Conservation (phyloP, 192 early-diverging fungal species). For the Pecoramyces ruminantium region DNA sequence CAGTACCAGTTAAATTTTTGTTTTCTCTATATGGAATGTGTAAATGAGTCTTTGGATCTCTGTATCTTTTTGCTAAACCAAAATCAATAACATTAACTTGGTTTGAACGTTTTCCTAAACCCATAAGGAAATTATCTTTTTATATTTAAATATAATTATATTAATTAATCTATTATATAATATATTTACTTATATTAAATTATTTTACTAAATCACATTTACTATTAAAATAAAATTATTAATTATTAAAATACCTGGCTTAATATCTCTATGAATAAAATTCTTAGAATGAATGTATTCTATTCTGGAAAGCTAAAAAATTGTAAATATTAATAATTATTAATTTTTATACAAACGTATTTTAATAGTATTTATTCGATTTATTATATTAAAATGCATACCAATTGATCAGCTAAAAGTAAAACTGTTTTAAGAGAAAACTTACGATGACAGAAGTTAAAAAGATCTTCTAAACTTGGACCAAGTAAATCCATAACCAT, state of each 20-base stretch:
- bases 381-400: conserved; percentile 17
- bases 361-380: too few species aligned
- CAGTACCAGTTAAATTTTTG: conserved; percentile 84
- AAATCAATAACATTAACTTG: conserved; percentile 51
- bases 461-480: conserved; percentile 80
- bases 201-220: not conserved
- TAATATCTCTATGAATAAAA: conserved; percentile 71
- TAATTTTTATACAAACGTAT: too few species aligned
- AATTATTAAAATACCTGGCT: conserved; percentile 14
- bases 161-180: too few species aligned
- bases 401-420: conserved; percentile 72
- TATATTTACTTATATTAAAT: too few species aligned
- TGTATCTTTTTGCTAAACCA: conserved; percentile 45
- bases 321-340: conserved; percentile 3
- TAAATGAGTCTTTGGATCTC: conserved; percentile 41
- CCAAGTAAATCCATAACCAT: conserved; percentile 81
- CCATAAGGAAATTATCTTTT: conserved; percentile 85
- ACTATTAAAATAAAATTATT: not conserved
- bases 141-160: conserved; percentile 20
- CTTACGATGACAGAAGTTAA: conserved; percentile 76
- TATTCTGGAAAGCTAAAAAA: conserved; percentile 42
- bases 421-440: conserved; percentile 77
- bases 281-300: conserved; percentile 72
- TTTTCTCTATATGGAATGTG: conserved; percentile 86
- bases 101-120: conserved; percentile 40